phyloP scores from a whole-genome alignment of 495 filamentous ascomycete genomes.

The Neurospora terricola region DNA sequence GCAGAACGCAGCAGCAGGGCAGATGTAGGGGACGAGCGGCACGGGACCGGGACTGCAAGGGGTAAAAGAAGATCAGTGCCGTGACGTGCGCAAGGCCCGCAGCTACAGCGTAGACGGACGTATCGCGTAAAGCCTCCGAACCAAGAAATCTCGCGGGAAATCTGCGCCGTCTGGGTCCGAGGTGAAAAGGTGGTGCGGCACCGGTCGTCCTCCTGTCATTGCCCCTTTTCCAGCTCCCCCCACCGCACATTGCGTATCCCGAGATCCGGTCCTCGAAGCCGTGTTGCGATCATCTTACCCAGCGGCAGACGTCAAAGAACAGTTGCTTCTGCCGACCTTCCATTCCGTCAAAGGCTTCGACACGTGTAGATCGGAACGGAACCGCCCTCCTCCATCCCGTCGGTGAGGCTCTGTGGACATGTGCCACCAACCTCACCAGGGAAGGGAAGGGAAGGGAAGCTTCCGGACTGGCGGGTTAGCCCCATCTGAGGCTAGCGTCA shows the following conservation, averaged over 20 bases:
- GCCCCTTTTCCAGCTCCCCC: background rate
- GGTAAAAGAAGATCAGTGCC: background rate
- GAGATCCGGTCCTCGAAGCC: background rate
- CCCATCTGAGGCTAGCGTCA: background rate
- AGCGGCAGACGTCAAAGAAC: background rate
- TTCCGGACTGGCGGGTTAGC: background rate
- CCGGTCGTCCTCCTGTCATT: background rate
- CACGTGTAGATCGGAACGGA: background rate
- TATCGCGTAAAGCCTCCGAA: background rate
- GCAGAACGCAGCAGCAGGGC: background rate
- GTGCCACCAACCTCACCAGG: background rate
- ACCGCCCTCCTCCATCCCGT: background rate
- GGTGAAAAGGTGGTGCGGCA: background rate
- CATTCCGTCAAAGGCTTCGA: background rate
- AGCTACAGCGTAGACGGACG: background rate
- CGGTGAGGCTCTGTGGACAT: background rate
- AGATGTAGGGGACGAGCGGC: background rate
- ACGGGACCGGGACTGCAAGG: background rate
- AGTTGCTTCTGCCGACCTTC: background rate
- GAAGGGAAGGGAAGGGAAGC: background rate
- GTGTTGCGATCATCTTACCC: background rate
- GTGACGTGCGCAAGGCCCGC: background rate
- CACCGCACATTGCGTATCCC: background rate
- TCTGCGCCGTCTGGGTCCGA: background rate
- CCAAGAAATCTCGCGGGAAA: background rate